Base-by-base conservation (phyloP, 139 green algal species). In the Edaphochlamys debaryana region DNA sequence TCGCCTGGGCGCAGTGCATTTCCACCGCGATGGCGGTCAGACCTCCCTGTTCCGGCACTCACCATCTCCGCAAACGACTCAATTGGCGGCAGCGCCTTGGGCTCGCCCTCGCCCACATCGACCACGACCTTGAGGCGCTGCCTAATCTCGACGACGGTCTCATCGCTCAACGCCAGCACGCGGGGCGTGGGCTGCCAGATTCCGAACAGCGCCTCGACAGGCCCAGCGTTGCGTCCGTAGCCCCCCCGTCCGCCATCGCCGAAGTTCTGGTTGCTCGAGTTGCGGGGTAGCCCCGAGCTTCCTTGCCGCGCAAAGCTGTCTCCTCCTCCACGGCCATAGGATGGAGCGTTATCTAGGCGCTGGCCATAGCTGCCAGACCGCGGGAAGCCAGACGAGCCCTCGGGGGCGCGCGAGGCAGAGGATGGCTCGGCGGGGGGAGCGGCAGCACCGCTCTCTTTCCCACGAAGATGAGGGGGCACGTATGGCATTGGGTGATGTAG, bases 31-130 rank as follows among this genome's bases (percentile, higher is more conserved):
- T 22, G 17, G 30, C 56, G 56, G 15, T 66, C 27, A 6, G 15
- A 25, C 11, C 11, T 38, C 27, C 8, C 7, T 27, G 45, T 15
- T 41, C 22, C 29, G 19, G 1, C 3, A 0, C 89, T 60, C 85
- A 95, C 88, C 93, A 97, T 97, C 64, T 96, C 94, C 27, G 92
- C 81, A 84, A 97, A 97, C 7, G 87, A 90, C 75, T 97, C 94
- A 40, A 97, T 92, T 22, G 94, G 92, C 6, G 90, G 30, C 5
- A 81, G 64, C 7, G 79, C 86, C 15, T 50, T 32, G 3, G 87
- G 67, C 69, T 94, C 69, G 7, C 86, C 91, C 2, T 90, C 83
- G 4, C 15, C 4, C 2, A 91, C 79, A 34, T 95, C 88, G 3
- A 96, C 91, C 15, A 85, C 87, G 0, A 97, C 90, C 79, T 93